phyloP scores from a whole-genome alignment of 148 eudicot species.

The Silene conica region DNA sequence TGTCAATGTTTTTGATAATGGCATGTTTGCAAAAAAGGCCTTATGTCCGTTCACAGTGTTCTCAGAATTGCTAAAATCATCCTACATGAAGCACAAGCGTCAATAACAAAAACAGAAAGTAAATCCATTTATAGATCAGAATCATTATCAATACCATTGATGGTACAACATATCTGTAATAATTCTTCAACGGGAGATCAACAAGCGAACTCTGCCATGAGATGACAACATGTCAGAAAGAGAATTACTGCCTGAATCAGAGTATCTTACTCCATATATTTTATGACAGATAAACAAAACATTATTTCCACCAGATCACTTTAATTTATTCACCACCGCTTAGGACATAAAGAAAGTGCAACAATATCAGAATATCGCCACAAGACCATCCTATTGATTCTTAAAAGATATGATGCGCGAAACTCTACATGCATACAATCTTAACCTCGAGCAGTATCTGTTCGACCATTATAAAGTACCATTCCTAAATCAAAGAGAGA shows the following conservation, averaged over 20 bases:
- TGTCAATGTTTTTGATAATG: slow-evolving; percentile 87
- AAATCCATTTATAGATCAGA: slow-evolving; percentile 9
- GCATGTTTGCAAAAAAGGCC: slow-evolving; percentile 99
- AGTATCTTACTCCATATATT: not conserved
- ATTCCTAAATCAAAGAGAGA: not conserved
- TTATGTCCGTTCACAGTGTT: slow-evolving; percentile 77
- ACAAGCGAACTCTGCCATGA: slow-evolving; percentile 87
- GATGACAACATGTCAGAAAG: slow-evolving; percentile 18
- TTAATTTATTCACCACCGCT: not conserved
- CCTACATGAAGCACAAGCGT: slow-evolving; percentile 45
- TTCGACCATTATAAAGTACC: not conserved
- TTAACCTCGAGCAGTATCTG: not conserved
- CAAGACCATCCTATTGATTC: not conserved
- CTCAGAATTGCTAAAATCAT: slow-evolving; percentile 86
- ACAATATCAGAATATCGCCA: not conserved
- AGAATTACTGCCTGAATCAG: not conserved
- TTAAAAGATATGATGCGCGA: not conserved
- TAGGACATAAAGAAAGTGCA: not conserved
- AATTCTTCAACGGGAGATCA: slow-evolving; percentile 95
- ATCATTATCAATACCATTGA: slow-evolving; percentile 49
- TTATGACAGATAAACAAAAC: slow-evolving; percentile 4
- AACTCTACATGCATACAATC: not conserved
- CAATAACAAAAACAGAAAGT: slow-evolving; percentile 16
- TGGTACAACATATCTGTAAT: slow-evolving; percentile 91
- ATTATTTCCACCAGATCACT: not conserved